A percentile compares a stretch with the other conserved stretches of the same genome.
Conservation (phyloP, 371 early-diverging fungal genomes). For the Basidiobolus meristosporus region DNA sequence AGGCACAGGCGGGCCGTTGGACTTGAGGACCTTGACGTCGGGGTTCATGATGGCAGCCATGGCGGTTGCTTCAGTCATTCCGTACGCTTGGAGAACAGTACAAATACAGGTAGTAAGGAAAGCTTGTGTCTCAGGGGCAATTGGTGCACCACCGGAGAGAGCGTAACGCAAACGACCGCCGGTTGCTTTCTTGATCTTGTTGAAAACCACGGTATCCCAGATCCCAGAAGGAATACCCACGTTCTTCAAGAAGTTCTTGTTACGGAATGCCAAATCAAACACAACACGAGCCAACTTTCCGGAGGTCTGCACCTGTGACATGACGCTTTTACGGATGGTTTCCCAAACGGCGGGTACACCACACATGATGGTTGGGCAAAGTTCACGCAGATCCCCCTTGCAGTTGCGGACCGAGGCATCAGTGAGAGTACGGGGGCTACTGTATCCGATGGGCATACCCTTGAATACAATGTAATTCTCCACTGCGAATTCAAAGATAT, state of each 20-base stretch:
- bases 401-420: slow-evolving; percentile 83
- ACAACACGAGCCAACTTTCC: slow-evolving; percentile 42
- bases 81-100: slow-evolving; percentile 81
- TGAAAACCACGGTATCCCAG: slow-evolving; percentile 82
- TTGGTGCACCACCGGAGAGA: slow-evolving; percentile 89
- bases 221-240: slow-evolving; percentile 39
- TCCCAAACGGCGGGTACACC: slow-evolving; percentile 91
- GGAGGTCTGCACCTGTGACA: slow-evolving; percentile 40
- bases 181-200: slow-evolving; percentile 69
- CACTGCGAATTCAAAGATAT: slow-evolving; percentile 75
- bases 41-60: slow-evolving; percentile 45
- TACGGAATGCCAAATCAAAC: slow-evolving; percentile 50
- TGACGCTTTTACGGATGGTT: slow-evolving; percentile 73
- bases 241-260: slow-evolving; percentile 54
- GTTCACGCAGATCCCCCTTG: slow-evolving; percentile 82
- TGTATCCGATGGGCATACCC: slow-evolving; percentile 82
- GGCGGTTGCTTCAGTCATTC: slow-evolving; percentile 45
- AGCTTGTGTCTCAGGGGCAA: slow-evolving; percentile 62
- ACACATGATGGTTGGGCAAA: slow-evolving; percentile 80
- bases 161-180: slow-evolving; percentile 84
- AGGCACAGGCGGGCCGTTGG: slow-evolving; percentile 67
- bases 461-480: slow-evolving; percentile 50
- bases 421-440: slow-evolving; percentile 64
- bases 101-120: slow-evolving; percentile 72
- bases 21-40: slow-evolving; percentile 28